Evolutionary conservation across 257 asterid species (phyloP).

Genomic region (Solanum sparsipilum): DNA sequence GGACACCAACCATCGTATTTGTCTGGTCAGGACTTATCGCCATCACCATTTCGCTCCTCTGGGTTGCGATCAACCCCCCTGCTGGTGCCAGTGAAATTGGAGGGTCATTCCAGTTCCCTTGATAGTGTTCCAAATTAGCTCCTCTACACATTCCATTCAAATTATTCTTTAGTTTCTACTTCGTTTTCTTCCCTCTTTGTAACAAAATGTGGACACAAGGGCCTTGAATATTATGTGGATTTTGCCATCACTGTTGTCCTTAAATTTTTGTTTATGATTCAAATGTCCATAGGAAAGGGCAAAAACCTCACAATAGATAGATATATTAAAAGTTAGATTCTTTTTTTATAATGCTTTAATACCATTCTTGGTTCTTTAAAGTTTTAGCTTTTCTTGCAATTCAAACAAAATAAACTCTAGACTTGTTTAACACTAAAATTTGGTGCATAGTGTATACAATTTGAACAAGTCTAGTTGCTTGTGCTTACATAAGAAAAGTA

Average conservation of each 20-base stretch:
- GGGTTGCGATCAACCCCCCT: conserved; percentile 79
- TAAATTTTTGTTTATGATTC: not conserved
- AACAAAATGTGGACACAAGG: not conserved
- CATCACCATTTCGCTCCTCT: conserved; percentile 59
- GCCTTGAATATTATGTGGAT: not conserved
- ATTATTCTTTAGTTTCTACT: not conserved
- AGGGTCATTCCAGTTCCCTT: conserved; percentile 83
- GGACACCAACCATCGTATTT: conserved; percentile 74
- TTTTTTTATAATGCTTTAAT: not conserved
- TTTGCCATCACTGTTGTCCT: not conserved
- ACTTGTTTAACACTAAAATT: not conserved
- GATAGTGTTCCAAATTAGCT: conserved; percentile 6
- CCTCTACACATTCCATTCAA: not conserved
- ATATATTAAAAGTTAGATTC: not conserved
- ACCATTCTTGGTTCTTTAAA: not conserved
- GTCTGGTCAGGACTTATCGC: conserved; percentile 92
- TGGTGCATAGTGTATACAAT: not conserved
- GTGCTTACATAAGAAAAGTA: not conserved
- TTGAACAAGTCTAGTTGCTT: not conserved
- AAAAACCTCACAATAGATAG: not conserved
- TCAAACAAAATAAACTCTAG: not conserved
- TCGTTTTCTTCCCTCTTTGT: not conserved
- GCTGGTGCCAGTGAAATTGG: conserved; percentile 46
- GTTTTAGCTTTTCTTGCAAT: not conserved
- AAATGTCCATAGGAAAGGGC: not conserved